phyloP scores from a whole-genome alignment of 2,329 filamentous ascomycete species.

The Microdochium paspali region DNA sequence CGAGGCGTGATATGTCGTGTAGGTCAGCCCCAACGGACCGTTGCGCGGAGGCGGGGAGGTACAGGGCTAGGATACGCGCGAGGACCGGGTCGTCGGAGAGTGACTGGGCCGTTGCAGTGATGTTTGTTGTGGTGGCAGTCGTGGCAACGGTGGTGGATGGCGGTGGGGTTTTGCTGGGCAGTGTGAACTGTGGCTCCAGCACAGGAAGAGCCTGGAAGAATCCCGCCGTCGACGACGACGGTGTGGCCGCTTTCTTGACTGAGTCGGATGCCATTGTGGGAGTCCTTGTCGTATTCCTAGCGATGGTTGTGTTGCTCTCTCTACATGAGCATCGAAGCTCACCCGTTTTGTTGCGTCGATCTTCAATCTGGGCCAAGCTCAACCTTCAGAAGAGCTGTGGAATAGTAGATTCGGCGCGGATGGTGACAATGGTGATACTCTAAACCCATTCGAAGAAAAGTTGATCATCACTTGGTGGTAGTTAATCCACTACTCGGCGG shows the following conservation, averaged over 20 bases:
- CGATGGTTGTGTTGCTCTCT: too few relatives aligned
- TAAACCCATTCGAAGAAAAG: too few relatives aligned
- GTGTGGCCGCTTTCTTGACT: constrained; percentile 1
- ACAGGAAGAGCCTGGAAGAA: constrained; percentile 8
- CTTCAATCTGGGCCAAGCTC: too few relatives aligned
- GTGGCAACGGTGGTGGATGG: not conserved
- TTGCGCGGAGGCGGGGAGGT: constrained; percentile 3
- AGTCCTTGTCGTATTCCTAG: too few relatives aligned
- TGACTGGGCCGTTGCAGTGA: not conserved
- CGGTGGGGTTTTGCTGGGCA: not conserved
- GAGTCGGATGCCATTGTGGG: too few relatives aligned
- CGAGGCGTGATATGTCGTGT: constrained; percentile 5
- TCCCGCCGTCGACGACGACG: constrained; percentile 8
- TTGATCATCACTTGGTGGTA: too few relatives aligned
- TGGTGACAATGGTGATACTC: too few relatives aligned
- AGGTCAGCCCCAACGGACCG: constrained; percentile 3
- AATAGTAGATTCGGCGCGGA: too few relatives aligned
- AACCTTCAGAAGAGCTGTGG: too few relatives aligned
- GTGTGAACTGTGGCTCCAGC: constrained; percentile 5
- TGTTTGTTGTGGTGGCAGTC: not conserved
- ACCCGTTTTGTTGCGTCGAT: too few relatives aligned
- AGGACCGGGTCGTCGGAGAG: constrained; percentile 6
- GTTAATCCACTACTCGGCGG: too few relatives aligned
- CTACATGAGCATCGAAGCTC: too few relatives aligned
- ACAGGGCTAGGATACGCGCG: constrained; percentile 4